A percentile compares a stretch with the other conserved stretches of the same genome.
Evolutionary conservation across 306 rosid genomes (phyloP).

Genomic region (Lagenaria siceraria): DNA sequence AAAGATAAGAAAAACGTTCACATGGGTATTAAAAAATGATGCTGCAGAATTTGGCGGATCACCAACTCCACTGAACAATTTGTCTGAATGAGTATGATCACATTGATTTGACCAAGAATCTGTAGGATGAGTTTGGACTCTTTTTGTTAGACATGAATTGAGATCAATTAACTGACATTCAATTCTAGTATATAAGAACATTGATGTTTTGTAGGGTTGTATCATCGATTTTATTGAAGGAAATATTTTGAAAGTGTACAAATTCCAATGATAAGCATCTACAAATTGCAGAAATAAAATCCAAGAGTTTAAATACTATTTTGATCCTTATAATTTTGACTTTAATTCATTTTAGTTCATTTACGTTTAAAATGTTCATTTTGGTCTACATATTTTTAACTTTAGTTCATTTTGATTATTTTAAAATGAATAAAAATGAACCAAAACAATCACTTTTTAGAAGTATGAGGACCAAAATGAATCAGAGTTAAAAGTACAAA

Average conservation of each 20-base stretch:
- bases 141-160: background rate
- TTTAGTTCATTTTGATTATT: too few species aligned
- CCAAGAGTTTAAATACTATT: too few species aligned
- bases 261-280: background rate
- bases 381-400: too few species aligned
- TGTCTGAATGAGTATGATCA: background rate
- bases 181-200: background rate
- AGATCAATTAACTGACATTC: background rate
- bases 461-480: too few species aligned
- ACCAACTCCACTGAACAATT: background rate
- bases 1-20: background rate
- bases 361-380: too few species aligned
- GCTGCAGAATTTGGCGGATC: background rate
- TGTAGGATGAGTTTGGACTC: background rate
- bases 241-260: background rate
- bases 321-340: too few species aligned
- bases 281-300: too few species aligned
- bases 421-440: too few species aligned
- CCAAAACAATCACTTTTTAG: too few species aligned
- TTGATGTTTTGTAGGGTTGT: background rate
- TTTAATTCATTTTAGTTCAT: too few species aligned
- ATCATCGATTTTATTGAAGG: background rate
- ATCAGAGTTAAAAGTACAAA: too few species aligned
- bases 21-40: background rate
- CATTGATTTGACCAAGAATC: background rate